Evolutionary conservation across 768 basidiomycete species (phyloP).

Genomic region (Melanogaster broomeanus): DNA sequence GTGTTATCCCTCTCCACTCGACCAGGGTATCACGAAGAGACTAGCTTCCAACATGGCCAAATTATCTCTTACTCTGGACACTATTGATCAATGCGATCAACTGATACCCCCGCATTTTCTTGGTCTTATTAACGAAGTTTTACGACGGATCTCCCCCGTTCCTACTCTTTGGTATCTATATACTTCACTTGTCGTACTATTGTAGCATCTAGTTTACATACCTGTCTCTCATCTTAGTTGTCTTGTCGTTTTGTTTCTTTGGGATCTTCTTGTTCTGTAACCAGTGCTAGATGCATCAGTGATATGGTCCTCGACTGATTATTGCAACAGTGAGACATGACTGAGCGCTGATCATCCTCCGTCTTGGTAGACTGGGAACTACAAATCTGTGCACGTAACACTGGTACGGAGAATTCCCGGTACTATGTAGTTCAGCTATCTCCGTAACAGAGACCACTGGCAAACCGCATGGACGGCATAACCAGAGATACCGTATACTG

Average conservation of each 20-base stretch:
- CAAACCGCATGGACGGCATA: too few species aligned
- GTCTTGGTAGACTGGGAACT: too few species aligned
- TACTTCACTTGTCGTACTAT: constrained; percentile 3
- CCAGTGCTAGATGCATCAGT: too few species aligned
- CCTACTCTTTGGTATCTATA: constrained; percentile 1
- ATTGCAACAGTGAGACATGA: too few species aligned
- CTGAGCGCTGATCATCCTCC: too few species aligned
- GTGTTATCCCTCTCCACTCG: not conserved
- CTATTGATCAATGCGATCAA: constrained; percentile 5
- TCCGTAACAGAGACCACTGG: too few species aligned
- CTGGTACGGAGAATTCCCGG: too few species aligned
- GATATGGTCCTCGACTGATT: too few species aligned
- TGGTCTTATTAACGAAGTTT: constrained; percentile 2
- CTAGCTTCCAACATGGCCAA: constrained; percentile 5
- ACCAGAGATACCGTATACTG: too few species aligned
- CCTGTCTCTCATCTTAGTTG: constrained; percentile 5
- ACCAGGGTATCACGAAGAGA: constrained; percentile 1
- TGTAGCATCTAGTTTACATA: constrained; percentile 17
- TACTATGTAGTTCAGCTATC: too few species aligned
- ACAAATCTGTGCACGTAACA: too few species aligned
- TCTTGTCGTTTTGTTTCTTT: not conserved
- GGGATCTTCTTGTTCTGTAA: not conserved
- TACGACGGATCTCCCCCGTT: not conserved
- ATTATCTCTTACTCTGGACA: constrained; percentile 11
- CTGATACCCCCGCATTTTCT: constrained; percentile 1